phyloP scores from a whole-genome alignment of 2,329 filamentous ascomycete species.

The Leptographium galeiforme region DNA sequence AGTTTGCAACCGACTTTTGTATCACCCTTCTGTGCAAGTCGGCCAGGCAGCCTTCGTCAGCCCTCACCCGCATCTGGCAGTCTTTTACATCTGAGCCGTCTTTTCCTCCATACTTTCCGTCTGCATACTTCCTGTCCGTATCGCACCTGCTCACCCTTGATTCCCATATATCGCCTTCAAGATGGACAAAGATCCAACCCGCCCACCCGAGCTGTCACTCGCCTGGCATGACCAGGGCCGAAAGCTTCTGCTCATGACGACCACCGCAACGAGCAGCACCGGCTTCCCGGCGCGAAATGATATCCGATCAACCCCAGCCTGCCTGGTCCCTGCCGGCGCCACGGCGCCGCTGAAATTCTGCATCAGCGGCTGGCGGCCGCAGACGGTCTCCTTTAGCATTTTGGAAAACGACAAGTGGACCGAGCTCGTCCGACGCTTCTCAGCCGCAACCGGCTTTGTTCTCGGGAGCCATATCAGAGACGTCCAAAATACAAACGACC shows the following conservation, averaged over 20 bases:
- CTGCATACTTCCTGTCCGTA: no score
- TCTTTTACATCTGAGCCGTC: no score
- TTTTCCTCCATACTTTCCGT: no score
- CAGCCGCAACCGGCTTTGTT: background rate
- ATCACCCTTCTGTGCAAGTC: no score
- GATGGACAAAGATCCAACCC: no score
- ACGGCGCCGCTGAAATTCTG: background rate
- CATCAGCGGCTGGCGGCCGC: slow-evolving; percentile 6
- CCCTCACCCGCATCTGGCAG: no score
- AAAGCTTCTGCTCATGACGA: background rate
- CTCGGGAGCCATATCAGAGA: slow-evolving; percentile 3
- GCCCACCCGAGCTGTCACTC: background rate
- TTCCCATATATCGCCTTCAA: no score
- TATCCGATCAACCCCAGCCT: slow-evolving; percentile 6
- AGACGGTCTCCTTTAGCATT: background rate
- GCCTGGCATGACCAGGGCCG: background rate
- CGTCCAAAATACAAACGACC: slow-evolving; percentile 1
- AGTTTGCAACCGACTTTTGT: no score
- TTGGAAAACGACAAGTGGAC: slow-evolving; percentile 6
- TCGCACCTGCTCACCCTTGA: no score
- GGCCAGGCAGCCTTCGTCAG: no score
- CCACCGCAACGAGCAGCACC: background rate
- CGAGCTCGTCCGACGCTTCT: slow-evolving; percentile 3
- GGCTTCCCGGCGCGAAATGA: background rate
- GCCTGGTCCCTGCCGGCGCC: slow-evolving; percentile 1